Conservation (phyloP, 805 yeast genomes). For the Ogataea methanolica region DNA sequence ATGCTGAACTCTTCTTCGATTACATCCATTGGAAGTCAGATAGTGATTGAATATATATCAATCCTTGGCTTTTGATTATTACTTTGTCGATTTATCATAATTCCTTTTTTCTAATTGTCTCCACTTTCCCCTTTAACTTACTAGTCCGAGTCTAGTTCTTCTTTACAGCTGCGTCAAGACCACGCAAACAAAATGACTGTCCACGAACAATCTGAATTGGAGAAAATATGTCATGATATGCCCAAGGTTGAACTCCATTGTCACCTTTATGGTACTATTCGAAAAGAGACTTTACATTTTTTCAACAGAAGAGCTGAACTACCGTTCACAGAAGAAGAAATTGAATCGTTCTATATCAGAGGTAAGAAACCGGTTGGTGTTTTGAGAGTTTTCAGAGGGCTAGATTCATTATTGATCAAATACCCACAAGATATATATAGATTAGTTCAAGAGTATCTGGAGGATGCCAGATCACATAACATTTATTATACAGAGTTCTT, state of each 20-base stretch:
- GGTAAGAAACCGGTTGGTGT: slow-evolving; percentile 31
- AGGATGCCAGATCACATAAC: slow-evolving; percentile 20
- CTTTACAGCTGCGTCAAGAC: too few relatives aligned
- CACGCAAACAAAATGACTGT: slow-evolving; percentile 13
- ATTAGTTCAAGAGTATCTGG: slow-evolving; percentile 24
- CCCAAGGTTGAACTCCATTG: slow-evolving; percentile 31
- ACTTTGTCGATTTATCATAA: too few relatives aligned
- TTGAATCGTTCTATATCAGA: slow-evolving; percentile 25
- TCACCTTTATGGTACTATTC: slow-evolving; percentile 28
- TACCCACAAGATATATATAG: slow-evolving; percentile 24
- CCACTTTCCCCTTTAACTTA: too few relatives aligned
- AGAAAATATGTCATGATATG: slow-evolving; percentile 22
- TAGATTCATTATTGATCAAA: slow-evolving; percentile 23
- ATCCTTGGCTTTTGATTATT: too few relatives aligned
- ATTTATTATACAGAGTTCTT: slow-evolving; percentile 27
- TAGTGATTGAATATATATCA: too few relatives aligned
- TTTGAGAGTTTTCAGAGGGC: slow-evolving; percentile 24
- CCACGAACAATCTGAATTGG: background rate
- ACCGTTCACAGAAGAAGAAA: slow-evolving; percentile 21
- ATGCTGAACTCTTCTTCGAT: too few relatives aligned
- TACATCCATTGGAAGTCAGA: too few relatives aligned
- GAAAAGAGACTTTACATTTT: slow-evolving; percentile 21
- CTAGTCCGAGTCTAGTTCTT: too few relatives aligned
- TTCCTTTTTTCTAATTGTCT: too few relatives aligned
- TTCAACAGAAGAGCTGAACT: slow-evolving; percentile 21